Evolutionary conservation across 345 rosid species (phyloP).

Genomic region (Litchi chinensis): DNA sequence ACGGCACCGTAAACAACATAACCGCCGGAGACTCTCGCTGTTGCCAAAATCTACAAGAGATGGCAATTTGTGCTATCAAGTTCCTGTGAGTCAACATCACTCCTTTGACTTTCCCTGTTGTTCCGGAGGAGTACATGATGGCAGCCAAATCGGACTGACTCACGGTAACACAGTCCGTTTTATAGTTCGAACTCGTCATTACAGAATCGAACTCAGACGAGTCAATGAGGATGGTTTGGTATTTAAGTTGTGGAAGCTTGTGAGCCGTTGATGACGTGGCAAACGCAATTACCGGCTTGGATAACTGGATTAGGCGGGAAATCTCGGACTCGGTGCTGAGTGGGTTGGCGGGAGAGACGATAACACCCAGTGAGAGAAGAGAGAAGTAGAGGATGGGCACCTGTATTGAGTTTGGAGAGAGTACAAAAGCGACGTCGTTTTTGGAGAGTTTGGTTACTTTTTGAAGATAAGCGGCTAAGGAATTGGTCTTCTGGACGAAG

Average conservation of each 20-base stretch:
- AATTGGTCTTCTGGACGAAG: neutral
- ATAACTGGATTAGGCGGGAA: conserved; percentile 21
- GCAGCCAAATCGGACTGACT: conserved; percentile 36
- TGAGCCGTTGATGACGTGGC: conserved; percentile 25
- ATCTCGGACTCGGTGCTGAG: conserved; percentile 28
- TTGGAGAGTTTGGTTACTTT: conserved; percentile 14
- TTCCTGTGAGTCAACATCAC: conserved; percentile 44
- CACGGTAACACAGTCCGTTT: conserved; percentile 11
- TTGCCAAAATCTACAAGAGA: neutral
- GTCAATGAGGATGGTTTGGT: conserved; percentile 23
- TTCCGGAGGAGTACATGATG: conserved; percentile 46
- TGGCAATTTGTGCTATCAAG: conserved; percentile 17
- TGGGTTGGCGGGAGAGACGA: conserved; percentile 36
- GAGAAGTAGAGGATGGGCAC: conserved; percentile 32
- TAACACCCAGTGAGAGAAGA: conserved; percentile 32
- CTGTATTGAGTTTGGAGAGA: conserved; percentile 21
- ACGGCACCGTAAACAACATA: conserved; percentile 31
- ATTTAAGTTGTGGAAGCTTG: conserved; percentile 26
- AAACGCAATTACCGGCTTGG: conserved; percentile 32
- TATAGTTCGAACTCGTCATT: neutral
- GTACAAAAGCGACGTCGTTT: conserved; percentile 31
- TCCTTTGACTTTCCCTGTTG: conserved; percentile 39
- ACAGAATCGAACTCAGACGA: conserved; percentile 27
- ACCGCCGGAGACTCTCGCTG: conserved; percentile 19
- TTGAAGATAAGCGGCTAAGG: neutral